These are phyloP conservation scores for Aspergillus amoenus DNA, from an alignment of 2,329 filamentous ascomycete genomes.

Conservation along the genomic window DNA sequence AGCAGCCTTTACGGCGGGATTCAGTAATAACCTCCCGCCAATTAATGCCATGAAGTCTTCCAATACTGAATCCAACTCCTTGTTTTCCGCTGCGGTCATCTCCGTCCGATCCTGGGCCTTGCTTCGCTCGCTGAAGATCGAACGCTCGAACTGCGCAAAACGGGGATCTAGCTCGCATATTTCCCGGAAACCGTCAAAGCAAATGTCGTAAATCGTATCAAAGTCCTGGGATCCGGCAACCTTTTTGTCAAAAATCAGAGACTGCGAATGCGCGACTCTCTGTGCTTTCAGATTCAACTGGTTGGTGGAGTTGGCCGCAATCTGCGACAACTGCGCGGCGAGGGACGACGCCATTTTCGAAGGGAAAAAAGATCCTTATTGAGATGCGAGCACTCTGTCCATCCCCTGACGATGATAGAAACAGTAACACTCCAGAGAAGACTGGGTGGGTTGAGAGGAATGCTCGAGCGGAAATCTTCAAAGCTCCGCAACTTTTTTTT, in stretches of 20 bases:
- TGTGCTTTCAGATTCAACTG: slow-evolving; percentile 91
- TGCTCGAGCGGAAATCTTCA: slow-evolving; percentile 16
- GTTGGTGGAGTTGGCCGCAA: slow-evolving; percentile 85
- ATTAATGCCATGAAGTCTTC: slow-evolving; percentile 81
- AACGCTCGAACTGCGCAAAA: slow-evolving; percentile 71
- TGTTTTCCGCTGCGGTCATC: slow-evolving; percentile 79
- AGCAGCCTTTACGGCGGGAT: slow-evolving; percentile 83
- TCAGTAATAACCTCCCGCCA: slow-evolving; percentile 73
- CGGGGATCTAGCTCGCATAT: slow-evolving; percentile 81
- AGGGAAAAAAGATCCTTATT: slow-evolving; percentile 14
- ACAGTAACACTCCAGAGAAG: background rate
- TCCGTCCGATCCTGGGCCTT: slow-evolving; percentile 82
- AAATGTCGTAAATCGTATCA: slow-evolving; percentile 83
- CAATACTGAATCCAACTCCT: slow-evolving; percentile 72
- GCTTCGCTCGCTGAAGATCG: slow-evolving; percentile 91
- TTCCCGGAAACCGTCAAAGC: slow-evolving; percentile 85
- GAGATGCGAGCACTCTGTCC: slow-evolving; percentile 14
- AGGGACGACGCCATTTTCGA: slow-evolving; percentile 76
- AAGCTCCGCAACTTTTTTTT: slow-evolving; percentile 36
- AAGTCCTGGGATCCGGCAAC: slow-evolving; percentile 86
- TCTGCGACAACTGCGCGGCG: slow-evolving; percentile 88
- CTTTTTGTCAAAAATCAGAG: slow-evolving; percentile 85
- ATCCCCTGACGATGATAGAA: slow-evolving; percentile 19
- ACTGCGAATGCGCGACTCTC: slow-evolving; percentile 88
- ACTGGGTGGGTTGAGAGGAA: slow-evolving; percentile 10